Evolutionary conservation across 2,329 filamentous ascomycete species (phyloP).

Genomic region (Didymella lethalis): DNA sequence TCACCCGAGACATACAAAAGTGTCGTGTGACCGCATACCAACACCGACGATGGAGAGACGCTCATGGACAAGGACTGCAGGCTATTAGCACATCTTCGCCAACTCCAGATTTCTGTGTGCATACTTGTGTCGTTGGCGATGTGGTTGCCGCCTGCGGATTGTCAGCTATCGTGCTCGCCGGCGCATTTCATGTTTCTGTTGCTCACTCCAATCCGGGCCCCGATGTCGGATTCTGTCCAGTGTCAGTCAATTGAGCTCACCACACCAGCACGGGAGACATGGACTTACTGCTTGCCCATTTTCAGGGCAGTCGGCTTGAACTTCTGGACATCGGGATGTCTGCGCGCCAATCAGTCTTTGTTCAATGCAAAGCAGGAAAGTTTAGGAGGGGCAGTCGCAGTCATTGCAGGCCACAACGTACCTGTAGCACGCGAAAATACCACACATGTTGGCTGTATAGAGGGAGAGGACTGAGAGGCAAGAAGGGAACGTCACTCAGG

Average conservation of each 20-base stretch:
- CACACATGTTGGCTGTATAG: constrained; percentile 75
- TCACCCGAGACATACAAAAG: constrained; percentile 1
- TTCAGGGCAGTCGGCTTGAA: constrained; percentile 95
- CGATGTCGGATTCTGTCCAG: constrained; percentile 82
- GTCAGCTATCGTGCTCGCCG: constrained; percentile 42
- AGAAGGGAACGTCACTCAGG: constrained; percentile 9
- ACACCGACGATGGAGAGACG: constrained; percentile 97
- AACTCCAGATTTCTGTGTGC: constrained; percentile 20
- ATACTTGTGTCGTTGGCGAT: constrained; percentile 90
- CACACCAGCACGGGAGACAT: constrained; percentile 1
- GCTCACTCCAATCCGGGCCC: constrained; percentile 98
- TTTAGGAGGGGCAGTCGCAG: constrained; percentile 36
- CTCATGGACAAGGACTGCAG: constrained; percentile 84
- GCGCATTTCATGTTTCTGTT: constrained; percentile 38
- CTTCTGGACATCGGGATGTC: constrained; percentile 90
- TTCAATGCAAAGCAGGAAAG: constrained; percentile 20
- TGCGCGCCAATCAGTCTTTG: constrained; percentile 49
- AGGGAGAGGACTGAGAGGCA: constrained; percentile 12
- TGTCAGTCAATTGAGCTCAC: constrained; percentile 45
- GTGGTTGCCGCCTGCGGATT: constrained; percentile 78
- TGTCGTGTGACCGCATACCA: constrained; percentile 65
- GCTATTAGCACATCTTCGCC: constrained; percentile 30
- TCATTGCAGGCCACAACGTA: constrained; percentile 52
- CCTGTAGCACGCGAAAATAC: constrained; percentile 95
- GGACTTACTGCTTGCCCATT: constrained; percentile 88